Evolutionary conservation across 345 rosid genomes (phyloP).

Genomic region (Citropsis articulata): DNA sequence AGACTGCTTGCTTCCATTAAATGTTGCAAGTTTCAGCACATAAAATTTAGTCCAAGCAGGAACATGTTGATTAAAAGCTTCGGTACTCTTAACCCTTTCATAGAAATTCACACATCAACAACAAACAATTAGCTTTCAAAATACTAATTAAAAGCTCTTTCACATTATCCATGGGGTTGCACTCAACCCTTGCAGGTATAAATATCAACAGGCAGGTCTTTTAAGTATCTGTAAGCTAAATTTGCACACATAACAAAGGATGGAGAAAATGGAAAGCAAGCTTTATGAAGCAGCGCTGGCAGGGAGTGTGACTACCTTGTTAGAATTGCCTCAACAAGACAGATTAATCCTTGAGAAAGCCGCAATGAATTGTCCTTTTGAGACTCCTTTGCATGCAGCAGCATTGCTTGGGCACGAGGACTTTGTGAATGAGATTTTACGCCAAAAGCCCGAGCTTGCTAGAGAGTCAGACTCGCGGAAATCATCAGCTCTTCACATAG

Average conservation of each 20-base stretch:
- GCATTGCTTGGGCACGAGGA: conserved; percentile 11
- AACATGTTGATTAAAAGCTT: too few species aligned
- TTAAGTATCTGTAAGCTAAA: background rate
- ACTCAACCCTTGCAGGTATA: background rate
- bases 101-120: too few species aligned
- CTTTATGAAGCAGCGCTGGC: conserved; percentile 3
- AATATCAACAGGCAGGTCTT: background rate
- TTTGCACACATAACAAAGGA: background rate
- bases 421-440: conserved; percentile 3
- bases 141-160: too few species aligned
- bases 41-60: too few species aligned
- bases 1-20: too few species aligned
- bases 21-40: too few species aligned
- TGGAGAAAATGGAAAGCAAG: background rate
- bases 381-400: conserved; percentile 16
- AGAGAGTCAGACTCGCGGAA: conserved; percentile 1
- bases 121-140: too few species aligned
- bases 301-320: background rate
- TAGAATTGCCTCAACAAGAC: background rate
- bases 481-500: conserved; percentile 16
- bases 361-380: background rate
- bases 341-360: background rate
- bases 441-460: conserved; percentile 5
- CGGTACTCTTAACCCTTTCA: too few species aligned
- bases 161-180: too few species aligned